Base-by-base conservation (phyloP, 371 early-diverging fungal species). In the Synchytrium microbalum region DNA sequence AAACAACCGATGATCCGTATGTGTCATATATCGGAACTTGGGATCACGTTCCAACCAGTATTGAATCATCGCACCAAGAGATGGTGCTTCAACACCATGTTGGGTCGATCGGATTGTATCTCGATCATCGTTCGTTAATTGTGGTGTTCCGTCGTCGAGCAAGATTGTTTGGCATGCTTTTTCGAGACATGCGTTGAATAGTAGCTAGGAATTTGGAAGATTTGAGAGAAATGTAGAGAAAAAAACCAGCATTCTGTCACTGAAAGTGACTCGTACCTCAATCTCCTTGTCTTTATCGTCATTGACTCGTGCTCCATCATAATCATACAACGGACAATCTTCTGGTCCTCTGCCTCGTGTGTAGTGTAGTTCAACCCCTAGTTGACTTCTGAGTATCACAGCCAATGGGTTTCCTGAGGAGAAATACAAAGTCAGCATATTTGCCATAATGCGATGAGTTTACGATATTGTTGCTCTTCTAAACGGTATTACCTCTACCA, bases 391-490 rank as follows among this genome's bases (percentile, higher is more conserved):
- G 27, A 78, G 64, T 54, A 78, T 69, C 26, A 69, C 64, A 51
- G 72, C 76, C 66, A 78, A 71, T 0, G 79, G 79, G 53, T 78
- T 78, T 51, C 51, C 51, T n/a, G n/a, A n/a, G n/a, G n/a, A 51
- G 51, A 13, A 51, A 51, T 51, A 51, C n/a, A 51, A n/a, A 51
- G 51, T 51, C n/a, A 51, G 51, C 51, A n/a, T 14, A 51, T 51
- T 13, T 51, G 32, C 13, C 16, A 59, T 28, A 25, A 59, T 16
- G 3, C 32, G 16, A 33, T 19, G 10, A 8, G 8, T 5, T 59
- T 5, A 32, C n/a, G 19, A 59, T 16, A 59, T n/a, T 59, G 13
- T 24, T 28, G 59, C 33, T 16, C 31, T 67, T 10, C n/a, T n/a
- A n/a, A n/a, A n/a, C n/a, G n/a, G n/a, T n/a, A n/a, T n/a, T n/a